Conservation (phyloP, 306 rosid genomes). For the Glycine latifolia region DNA sequence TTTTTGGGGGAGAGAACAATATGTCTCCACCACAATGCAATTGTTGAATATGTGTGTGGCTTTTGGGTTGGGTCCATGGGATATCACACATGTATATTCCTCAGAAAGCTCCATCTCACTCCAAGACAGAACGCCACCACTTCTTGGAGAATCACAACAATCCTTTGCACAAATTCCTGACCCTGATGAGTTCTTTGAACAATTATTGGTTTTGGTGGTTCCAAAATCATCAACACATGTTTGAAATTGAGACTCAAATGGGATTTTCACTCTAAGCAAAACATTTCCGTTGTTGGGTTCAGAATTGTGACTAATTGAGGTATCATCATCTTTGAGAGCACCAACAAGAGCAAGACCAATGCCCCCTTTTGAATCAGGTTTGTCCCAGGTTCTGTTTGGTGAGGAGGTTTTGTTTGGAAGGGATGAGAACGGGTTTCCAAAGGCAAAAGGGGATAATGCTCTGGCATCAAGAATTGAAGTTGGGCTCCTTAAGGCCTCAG, state of each 20-base stretch:
- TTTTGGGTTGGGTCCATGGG: constrained; percentile 79
- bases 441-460: constrained; percentile 47
- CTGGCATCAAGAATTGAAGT: constrained; percentile 78
- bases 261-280: constrained; percentile 69
- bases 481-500: constrained; percentile 67
- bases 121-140: constrained; percentile 44
- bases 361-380: constrained; percentile 53
- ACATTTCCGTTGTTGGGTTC: constrained; percentile 55
- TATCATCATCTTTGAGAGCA: constrained; percentile 56
- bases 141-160: constrained; percentile 24
- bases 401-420: constrained; percentile 43
- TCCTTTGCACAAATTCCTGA: constrained; percentile 30
- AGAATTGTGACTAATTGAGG: constrained; percentile 36
- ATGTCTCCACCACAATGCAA: constrained; percentile 68
- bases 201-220: constrained; percentile 38
- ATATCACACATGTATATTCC: constrained; percentile 86
- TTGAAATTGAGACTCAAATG: constrained; percentile 57
- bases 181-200: constrained; percentile 41
- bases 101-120: constrained; percentile 87
- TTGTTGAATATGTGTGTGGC: constrained; percentile 86
- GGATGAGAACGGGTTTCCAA: constrained; percentile 53
- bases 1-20: constrained; percentile 48
- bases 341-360: constrained; percentile 76
- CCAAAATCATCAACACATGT: constrained; percentile 48
- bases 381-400: constrained; percentile 58